Base-by-base conservation (phyloP, 495 filamentous ascomycete genomes). In the Aspergillus taichungensis region DNA sequence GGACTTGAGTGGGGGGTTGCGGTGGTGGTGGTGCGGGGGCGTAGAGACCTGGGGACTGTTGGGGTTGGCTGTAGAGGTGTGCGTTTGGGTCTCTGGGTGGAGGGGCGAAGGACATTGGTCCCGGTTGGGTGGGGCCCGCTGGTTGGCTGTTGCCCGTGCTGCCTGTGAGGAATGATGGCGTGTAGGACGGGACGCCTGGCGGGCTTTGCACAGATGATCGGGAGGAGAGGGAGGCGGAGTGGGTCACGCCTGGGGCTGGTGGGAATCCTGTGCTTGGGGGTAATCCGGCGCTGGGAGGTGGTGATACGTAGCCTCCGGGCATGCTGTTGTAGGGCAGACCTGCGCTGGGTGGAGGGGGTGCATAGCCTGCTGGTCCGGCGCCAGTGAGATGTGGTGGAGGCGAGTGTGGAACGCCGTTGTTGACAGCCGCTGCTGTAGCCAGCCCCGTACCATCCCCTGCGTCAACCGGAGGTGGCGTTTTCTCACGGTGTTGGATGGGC, bases 401-500 rank as follows among this genome's bases (percentile, higher is more conserved):
- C 32, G 57, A 55, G 38, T 68, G 72, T 37, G 62, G 54, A 2
- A 64, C 45, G 2, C 66, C 60, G 13, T 83, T 72, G 50, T 92
- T 88, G 38, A 78, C 72, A 45, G 75, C 78, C 0, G 82, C 72
- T 3, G 85, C 85, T 13, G 78, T 78, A 38, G 75, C 74, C 8
- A 94, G 69, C 3, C 86, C 87, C 31, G 87, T 88, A 8, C 83
- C 80, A 29, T 67, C 66, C 34, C 69, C 79, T 29, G 82, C 85
- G 54, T 91, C 85, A 10, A 76, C 74, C 29, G 84, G 84, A 6
- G 89, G 89, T 7, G 88, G 88, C 0, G 89, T 95, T 71, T 94
- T 92, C 66, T 95, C 88, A 38, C 89, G 80, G 53, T 89, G 78
- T 42, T 80, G 74, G 53, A 94, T 84, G 10, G 79, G 80, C 57